A percentile compares a stretch with the other conserved stretches of the same genome.
Evolutionary conservation across 1,284 basidiomycete genomes (phyloP).

Genomic region (Leccinum subspadiceum): DNA sequence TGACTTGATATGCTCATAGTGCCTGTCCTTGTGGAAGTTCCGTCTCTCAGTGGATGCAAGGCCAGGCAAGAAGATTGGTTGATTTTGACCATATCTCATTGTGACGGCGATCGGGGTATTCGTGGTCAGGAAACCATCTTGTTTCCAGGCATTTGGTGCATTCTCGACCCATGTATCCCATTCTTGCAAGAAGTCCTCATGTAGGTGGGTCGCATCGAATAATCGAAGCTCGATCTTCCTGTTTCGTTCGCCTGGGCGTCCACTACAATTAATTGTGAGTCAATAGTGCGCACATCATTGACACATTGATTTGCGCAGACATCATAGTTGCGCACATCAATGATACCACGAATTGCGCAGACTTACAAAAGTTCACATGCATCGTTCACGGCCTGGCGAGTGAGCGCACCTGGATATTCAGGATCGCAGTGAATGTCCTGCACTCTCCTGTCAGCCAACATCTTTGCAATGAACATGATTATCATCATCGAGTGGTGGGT

Average conservation of each 20-base stretch:
- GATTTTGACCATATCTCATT: neutral
- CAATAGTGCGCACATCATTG: too few species aligned
- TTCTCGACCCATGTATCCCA: neutral
- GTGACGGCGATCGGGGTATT: neutral
- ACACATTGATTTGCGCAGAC: too few species aligned
- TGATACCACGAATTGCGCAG: too few species aligned
- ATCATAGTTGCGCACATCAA: too few species aligned
- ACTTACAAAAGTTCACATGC: neutral
- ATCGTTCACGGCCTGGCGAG: neutral
- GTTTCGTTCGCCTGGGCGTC: too few species aligned
- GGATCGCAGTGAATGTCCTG: neutral
- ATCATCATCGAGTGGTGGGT: neutral
- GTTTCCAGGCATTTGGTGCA: neutral
- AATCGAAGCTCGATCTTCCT: neutral
- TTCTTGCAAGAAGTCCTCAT: neutral
- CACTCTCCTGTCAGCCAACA: neutral
- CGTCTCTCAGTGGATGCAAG: neutral
- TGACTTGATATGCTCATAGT: neutral
- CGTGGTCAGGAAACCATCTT: neutral
- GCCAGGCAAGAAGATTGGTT: neutral
- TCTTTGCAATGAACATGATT: neutral
- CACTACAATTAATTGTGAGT: too few species aligned
- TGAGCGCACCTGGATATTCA: neutral
- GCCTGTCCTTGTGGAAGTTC: neutral
- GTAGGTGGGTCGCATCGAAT: neutral